A percentile compares a stretch with the other conserved stretches of the same genome.
phyloP scores from a whole-genome alignment of 1,139 yeast genomes.

The Yamadazyma buinensis region DNA sequence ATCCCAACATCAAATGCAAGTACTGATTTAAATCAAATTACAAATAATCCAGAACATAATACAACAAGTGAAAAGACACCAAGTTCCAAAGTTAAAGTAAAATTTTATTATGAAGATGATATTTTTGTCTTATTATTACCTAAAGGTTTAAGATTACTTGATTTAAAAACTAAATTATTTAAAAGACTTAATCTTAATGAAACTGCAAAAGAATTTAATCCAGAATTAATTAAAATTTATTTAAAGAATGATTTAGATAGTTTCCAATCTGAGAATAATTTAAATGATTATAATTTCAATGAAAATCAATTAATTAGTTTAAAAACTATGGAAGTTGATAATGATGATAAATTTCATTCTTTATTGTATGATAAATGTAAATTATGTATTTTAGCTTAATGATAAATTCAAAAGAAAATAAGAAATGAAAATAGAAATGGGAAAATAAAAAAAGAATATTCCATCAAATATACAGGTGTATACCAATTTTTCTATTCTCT shows the following conservation, averaged over 20 bases:
- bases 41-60: conserved; percentile 1
- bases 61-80: conserved; percentile 5
- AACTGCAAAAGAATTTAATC: conserved; percentile 6
- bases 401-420: too few species aligned
- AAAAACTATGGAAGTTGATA: conserved; percentile 34
- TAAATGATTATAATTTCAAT: conserved; percentile 23
- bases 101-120: conserved; percentile 86
- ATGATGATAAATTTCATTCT: conserved; percentile 41
- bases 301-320: conserved; percentile 19
- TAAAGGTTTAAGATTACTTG: conserved; percentile 53
- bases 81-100: conserved; percentile 53
- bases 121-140: conserved; percentile 84
- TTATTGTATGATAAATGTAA: conserved; percentile 45
- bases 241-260: conserved; percentile 44
- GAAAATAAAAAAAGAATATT: too few species aligned
- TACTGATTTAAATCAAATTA: too few species aligned
- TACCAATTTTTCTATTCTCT: too few species aligned
- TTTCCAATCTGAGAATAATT: conserved; percentile 28
- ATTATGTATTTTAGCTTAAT: conserved; percentile 30
- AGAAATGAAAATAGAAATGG: too few species aligned
- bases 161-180: conserved; percentile 59
- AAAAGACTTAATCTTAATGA: conserved; percentile 48
- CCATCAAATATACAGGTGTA: too few species aligned
- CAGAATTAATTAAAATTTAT: conserved; percentile 26
- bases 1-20: conserved; percentile 2